Evolutionary conservation across 2,329 filamentous ascomycete genomes (phyloP).

Genomic region (Nemania sp.): DNA sequence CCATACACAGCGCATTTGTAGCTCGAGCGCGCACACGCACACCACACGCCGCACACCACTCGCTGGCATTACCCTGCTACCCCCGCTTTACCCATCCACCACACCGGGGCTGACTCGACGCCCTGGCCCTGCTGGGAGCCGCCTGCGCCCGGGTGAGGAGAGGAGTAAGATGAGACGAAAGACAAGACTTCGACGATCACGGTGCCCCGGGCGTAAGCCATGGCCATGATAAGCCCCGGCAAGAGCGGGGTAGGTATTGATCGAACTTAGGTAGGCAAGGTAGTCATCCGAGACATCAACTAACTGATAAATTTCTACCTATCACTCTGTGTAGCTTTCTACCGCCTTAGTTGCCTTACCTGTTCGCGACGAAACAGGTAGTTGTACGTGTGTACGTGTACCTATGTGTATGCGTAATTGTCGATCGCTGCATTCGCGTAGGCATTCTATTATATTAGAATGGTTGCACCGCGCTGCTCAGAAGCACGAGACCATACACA

Average conservation of each 20-base stretch:
- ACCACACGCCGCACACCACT: neutral
- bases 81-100: neutral
- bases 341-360: no score
- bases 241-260: neutral
- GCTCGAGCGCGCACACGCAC: neutral
- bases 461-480: slow-evolving; percentile 7
- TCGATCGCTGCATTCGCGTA: slow-evolving; percentile 18
- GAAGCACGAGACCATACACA: slow-evolving; percentile 13
- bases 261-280: slow-evolving; percentile 14
- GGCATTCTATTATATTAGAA: no score
- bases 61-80: neutral
- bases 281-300: slow-evolving; percentile 11
- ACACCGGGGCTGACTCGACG: slow-evolving; percentile 23
- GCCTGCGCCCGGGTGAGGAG: slow-evolving; percentile 14
- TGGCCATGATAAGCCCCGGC: no score
- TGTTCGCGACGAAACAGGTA: no score
- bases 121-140: slow-evolving; percentile 14
- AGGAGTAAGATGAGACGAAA: slow-evolving; percentile 10
- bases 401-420: slow-evolving; percentile 6
- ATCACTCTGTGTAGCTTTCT: no score
- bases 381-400: slow-evolving; percentile 6
- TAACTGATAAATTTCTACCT: neutral
- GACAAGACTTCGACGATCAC: neutral
- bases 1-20: neutral
- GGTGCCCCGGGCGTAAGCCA: neutral